Evolutionary conservation across 176 grass and related monocot species (phyloP).

Genomic region (Hordeum vulgare): MorexV3_pseudomolecules_assembly NC_058523.1:478028183-478028682

Average conservation of each 20-base stretch:
- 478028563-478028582: background rate
- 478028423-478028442: background rate
- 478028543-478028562: background rate
- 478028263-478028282: background rate
- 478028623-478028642: background rate
- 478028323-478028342: background rate
- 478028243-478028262: background rate
- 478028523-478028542: background rate
- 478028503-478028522: background rate
- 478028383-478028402: background rate
- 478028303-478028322: background rate
- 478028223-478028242: too few species aligned
- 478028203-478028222: too few species aligned
- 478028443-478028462: background rate
- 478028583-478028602: background rate
- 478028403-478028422: background rate
- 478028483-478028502: background rate
- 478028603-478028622: background rate
- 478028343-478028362: background rate
- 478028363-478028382: background rate
- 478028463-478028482: background rate
- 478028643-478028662: background rate
- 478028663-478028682: background rate
- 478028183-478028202: too few species aligned
- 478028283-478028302: background rate